These are phyloP conservation scores for Globisporangium paroecandrum DNA, from an alignment of 352 stramenopile species.

Conservation along the genomic window DNA sequence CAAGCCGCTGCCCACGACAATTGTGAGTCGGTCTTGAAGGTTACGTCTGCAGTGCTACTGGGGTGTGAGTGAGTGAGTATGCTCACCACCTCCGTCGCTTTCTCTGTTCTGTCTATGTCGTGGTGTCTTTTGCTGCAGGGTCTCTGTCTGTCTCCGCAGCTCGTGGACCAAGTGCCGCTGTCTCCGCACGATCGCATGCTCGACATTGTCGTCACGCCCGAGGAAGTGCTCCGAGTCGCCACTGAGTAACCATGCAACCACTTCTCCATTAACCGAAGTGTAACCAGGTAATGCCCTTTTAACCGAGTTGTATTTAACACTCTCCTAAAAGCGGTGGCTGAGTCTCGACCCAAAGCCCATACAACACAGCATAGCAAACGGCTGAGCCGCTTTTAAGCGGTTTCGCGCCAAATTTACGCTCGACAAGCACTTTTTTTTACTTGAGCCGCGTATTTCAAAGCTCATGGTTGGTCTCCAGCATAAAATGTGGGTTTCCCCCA, in stretches of 20 bases:
- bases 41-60: background rate
- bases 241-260: background rate
- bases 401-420: too few relatives aligned
- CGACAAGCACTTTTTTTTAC: too few relatives aligned
- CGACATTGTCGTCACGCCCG: constrained; percentile 62
- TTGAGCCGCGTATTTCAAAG: too few relatives aligned
- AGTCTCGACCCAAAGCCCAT: too few relatives aligned
- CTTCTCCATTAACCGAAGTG: background rate
- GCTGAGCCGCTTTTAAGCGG: too few relatives aligned
- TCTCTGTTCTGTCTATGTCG: background rate
- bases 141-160: constrained; percentile 56
- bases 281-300: background rate
- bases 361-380: too few relatives aligned
- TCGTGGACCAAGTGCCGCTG: constrained; percentile 61
- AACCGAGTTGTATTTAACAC: background rate
- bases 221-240: constrained; percentile 38
- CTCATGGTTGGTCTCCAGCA: too few relatives aligned
- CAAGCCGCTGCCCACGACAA: constrained; percentile 40
- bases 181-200: constrained; percentile 61
- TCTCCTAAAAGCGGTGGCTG: too few relatives aligned
- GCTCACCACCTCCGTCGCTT: background rate
- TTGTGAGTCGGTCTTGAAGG: constrained; percentile 34
- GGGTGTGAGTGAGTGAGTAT: background rate
- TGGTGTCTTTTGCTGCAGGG: constrained; percentile 33
- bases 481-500: too few relatives aligned